A percentile compares a stretch with the other conserved stretches of the same genome.
phyloP scores from a whole-genome alignment of 2,329 filamentous ascomycete genomes.

The Fusarium nematophilum region DNA sequence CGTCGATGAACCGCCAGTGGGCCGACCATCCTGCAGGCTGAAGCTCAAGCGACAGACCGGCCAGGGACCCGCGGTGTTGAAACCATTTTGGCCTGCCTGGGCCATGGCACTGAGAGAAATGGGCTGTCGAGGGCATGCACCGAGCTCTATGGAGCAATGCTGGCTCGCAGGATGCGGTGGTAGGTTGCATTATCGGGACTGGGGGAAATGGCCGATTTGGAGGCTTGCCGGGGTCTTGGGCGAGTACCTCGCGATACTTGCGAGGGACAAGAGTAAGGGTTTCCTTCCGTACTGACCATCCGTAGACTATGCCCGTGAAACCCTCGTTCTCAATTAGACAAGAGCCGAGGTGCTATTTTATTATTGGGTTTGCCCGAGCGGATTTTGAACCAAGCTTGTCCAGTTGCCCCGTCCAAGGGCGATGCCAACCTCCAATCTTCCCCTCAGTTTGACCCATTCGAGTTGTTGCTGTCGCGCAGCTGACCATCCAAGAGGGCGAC shows the following conservation, averaged over 20 bases:
- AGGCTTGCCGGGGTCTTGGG: slow-evolving; percentile 5
- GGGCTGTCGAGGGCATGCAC: slow-evolving; percentile 5
- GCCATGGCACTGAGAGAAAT: background rate
- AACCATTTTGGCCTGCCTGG: too few relatives aligned
- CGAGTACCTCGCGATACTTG: slow-evolving; percentile 6
- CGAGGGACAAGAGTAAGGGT: background rate
- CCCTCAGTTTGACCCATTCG: slow-evolving; percentile 9
- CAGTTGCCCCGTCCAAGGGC: background rate
- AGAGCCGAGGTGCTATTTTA: background rate
- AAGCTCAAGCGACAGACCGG: background rate
- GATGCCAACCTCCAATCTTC: background rate
- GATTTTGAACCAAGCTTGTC: background rate
- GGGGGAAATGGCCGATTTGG: slow-evolving; percentile 3
- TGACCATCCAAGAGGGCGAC: slow-evolving; percentile 28
- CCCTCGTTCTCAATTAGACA: too few relatives aligned
- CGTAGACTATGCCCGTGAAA: background rate
- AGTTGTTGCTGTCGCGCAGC: background rate
- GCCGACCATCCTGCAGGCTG: background rate
- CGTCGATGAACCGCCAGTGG: background rate
- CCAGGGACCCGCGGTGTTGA: too few relatives aligned
- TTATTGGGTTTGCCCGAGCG: background rate
- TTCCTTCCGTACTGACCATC: background rate
- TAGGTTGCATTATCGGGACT: background rate
- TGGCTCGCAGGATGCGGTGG: background rate
- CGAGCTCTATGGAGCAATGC: slow-evolving; percentile 4